Evolutionary conservation across 192 early-diverging fungal species (phyloP).

Genomic region (Backusella macrospora): DNA sequence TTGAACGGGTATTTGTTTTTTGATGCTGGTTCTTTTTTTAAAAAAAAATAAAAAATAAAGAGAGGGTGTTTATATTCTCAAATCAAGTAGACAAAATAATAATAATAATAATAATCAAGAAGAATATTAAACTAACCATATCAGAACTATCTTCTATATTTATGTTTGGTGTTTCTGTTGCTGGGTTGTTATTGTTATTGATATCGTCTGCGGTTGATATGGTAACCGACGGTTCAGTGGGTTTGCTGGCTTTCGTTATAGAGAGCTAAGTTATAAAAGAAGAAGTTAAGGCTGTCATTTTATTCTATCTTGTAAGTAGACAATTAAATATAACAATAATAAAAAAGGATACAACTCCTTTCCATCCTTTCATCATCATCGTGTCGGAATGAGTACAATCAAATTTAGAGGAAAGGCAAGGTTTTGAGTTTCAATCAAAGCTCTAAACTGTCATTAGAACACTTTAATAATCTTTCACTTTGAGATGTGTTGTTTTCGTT

Average conservation of each 20-base stretch:
- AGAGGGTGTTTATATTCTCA: not conserved
- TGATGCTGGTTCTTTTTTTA: slow-evolving; percentile 7
- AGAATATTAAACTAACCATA: slow-evolving; percentile 17
- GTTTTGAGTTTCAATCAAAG: too few relatives aligned
- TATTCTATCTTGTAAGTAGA: not conserved
- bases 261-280: slow-evolving; percentile 25
- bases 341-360: slow-evolving; percentile 36
- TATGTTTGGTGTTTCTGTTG: not conserved
- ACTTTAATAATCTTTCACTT: too few relatives aligned
- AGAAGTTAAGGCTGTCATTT: not conserved
- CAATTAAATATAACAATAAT: not conserved
- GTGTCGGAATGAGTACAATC: not conserved
- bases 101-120: not conserved
- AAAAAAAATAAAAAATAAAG: not conserved
- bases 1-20: slow-evolving; percentile 5
- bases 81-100: not conserved
- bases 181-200: not conserved
- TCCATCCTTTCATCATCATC: slow-evolving; percentile 40
- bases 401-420: slow-evolving; percentile 1
- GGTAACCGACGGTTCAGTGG: slow-evolving; percentile 16
- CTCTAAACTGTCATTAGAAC: too few relatives aligned
- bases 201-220: slow-evolving; percentile 1
- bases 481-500: too few relatives aligned
- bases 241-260: slow-evolving; percentile 28
- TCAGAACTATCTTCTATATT: slow-evolving; percentile 5